Conservation (phyloP, 345 rosid genomes). For the Salix brachista region DNA sequence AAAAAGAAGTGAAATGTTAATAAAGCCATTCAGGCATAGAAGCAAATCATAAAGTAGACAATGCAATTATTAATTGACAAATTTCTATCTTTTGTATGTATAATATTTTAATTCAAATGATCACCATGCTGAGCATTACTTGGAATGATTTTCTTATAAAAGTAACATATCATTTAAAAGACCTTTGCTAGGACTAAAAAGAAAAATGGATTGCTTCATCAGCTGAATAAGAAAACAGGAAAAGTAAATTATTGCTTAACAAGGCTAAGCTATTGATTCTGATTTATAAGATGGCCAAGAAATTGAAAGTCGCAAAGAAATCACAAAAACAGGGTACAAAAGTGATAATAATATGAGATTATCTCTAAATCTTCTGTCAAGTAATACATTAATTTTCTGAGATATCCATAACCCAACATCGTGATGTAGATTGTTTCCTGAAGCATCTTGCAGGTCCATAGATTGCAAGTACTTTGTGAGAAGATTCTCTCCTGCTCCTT, state of each 20-base stretch:
- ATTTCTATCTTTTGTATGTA: not conserved
- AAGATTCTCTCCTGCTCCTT: constrained; percentile 91
- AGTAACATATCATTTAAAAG: not conserved
- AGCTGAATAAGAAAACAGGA: not conserved
- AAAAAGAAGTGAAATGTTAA: not conserved
- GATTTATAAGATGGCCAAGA: not conserved
- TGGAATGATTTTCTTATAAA: not conserved
- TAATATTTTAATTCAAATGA: not conserved
- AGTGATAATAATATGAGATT: not conserved
- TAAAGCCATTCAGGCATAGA: not conserved
- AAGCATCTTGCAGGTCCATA: constrained; percentile 58
- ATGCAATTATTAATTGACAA: not conserved
- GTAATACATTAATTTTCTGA: constrained; percentile 59
- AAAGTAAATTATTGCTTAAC: not conserved
- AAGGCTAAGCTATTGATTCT: not conserved
- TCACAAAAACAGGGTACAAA: too few relatives aligned
- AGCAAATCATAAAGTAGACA: too few relatives aligned
- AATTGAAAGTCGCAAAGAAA: not conserved
- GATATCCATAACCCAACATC: constrained; percentile 84
- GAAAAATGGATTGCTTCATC: too few relatives aligned
- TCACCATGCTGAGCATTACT: not conserved
- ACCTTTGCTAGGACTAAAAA: too few relatives aligned
- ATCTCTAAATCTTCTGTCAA: not conserved
- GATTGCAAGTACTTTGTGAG: constrained; percentile 47
- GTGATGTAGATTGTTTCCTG: constrained; percentile 77